A percentile compares a stretch with the other conserved stretches of the same genome.
These are phyloP conservation scores for Acarospora socialis DNA, from an alignment of 2,329 filamentous ascomycete genomes.

Conservation along the genomic window DNA sequence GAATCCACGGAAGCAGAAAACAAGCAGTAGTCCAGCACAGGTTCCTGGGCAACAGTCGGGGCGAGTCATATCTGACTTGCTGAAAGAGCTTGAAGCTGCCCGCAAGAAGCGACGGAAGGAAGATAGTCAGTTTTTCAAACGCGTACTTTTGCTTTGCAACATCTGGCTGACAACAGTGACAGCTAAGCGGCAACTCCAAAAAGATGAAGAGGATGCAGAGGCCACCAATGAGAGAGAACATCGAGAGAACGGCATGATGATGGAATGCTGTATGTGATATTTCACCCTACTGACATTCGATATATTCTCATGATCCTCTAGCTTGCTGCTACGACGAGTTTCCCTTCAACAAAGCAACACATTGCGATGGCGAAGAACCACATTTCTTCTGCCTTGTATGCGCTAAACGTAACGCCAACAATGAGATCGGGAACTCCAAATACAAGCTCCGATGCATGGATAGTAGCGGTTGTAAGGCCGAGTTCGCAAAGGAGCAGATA, in stretches of 20 bases:
- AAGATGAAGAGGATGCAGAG: slow-evolving; percentile 19
- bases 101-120: slow-evolving; percentile 15
- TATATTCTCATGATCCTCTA: too few relatives aligned
- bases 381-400: slow-evolving; percentile 63
- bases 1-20: slow-evolving; percentile 10
- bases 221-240: slow-evolving; percentile 24
- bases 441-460: slow-evolving; percentile 60
- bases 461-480: slow-evolving; percentile 47
- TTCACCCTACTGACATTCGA: too few relatives aligned
- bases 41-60: slow-evolving; percentile 19
- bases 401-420: slow-evolving; percentile 49
- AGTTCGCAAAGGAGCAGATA: slow-evolving; percentile 44
- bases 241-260: slow-evolving; percentile 36
- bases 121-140: too few relatives aligned
- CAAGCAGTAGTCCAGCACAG: slow-evolving; percentile 14
- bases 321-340: slow-evolving; percentile 58
- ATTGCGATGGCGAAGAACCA: slow-evolving; percentile 43
- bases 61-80: slow-evolving; percentile 10
- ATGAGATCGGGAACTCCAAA: slow-evolving; percentile 52
- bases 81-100: slow-evolving; percentile 22
- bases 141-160: too few relatives aligned
- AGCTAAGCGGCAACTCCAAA: slow-evolving; percentile 12
- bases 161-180: too few relatives aligned
- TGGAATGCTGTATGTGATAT: too few relatives aligned
- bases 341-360: slow-evolving; percentile 52